Evolutionary conservation across 352 stramenopile genomes (phyloP).

Genomic region (Pythium aquatile): DNA sequence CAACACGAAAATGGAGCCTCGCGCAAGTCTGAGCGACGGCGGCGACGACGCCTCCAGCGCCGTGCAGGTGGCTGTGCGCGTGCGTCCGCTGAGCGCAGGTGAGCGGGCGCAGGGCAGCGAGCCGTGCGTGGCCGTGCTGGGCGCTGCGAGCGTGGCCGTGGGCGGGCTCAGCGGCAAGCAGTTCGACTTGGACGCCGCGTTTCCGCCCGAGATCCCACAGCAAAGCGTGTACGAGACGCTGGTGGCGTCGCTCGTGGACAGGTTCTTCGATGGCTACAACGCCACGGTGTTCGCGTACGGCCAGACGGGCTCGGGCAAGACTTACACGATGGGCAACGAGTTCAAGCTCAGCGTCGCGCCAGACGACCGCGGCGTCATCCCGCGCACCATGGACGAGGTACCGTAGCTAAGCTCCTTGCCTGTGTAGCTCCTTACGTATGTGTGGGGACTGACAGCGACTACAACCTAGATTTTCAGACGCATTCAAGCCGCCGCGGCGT

Average conservation of each 20-base stretch:
- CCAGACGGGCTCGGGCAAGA: conserved; percentile 90
- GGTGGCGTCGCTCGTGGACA: conserved; percentile 60
- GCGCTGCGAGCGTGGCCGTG: conserved; percentile 28
- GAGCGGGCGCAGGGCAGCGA: conserved; percentile 44
- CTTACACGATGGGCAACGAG: conserved; percentile 94
- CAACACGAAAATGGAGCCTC: conserved; percentile 12
- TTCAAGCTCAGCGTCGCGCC: conserved; percentile 36
- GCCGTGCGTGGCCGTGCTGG: conserved; percentile 30
- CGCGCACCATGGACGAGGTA: conserved; percentile 73
- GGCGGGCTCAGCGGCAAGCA: conserved; percentile 36
- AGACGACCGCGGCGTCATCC: conserved; percentile 71
- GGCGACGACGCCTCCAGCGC: conserved; percentile 19
- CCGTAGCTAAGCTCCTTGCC: not conserved
- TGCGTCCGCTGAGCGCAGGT: conserved; percentile 44
- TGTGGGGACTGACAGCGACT: too few relatives aligned
- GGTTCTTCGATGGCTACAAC: conserved; percentile 95
- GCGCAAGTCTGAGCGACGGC: not conserved
- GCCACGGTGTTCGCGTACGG: conserved; percentile 94
- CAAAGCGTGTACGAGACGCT: conserved; percentile 53
- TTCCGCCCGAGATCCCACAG: conserved; percentile 40
- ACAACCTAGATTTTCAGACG: conserved; percentile 48
- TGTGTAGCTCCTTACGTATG: too few relatives aligned
- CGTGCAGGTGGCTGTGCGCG: conserved; percentile 57
- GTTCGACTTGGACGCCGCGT: conserved; percentile 84
- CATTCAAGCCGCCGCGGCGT: conserved; percentile 24